Evolutionary conservation across 305 asterid species (phyloP), one percentile per base, ranked within the genome.

Genomic region (Ruellia speciosa): DNA sequence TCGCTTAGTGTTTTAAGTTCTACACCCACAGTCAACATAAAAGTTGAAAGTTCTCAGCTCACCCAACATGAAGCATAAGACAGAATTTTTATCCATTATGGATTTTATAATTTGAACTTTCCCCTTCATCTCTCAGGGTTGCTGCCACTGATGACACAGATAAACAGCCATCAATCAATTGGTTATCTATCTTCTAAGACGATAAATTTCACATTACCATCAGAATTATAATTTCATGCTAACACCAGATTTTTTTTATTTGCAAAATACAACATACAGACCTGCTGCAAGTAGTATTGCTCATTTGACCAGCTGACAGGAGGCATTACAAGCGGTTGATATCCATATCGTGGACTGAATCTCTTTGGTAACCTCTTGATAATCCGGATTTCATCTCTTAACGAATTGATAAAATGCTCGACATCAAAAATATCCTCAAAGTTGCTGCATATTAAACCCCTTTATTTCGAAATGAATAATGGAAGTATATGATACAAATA

Each of bases 221-320:
- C 31, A 1, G 2, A 24, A 24, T 24, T n/a, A 4, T 24, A 24
- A 2, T 24, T 24, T 24, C 31, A 24, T 24, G 31, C 31, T 24
- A 24, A 24, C 31, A 24, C 31, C 31, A 24, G 31, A 39, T 5
- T 39, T 1, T 7, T 34, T 37, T 46, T 52, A 20, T 34, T 19
- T 24, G 28, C 52, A 55, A 57, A 35, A 59, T 61, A 62, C 43
- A 46, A 62, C 51, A 35, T 28, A 58, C 69, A 49, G 43, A 88
- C 98, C 96, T 92, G 94, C 64, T 86, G 77, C 83, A 88, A 68
- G 75, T 93, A 93, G 81, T 93, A 93, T 52, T 88, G 85, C 66
- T 93, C 99, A 67, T 74, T 86, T 39, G 99, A 93, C 97, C 99
- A 93, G 82, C 99, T 93, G 65, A 88, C 83, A 56, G 99, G 99